Evolutionary conservation across 2,329 filamentous ascomycete genomes (phyloP).

Genomic region (Nemania sp.): DNA sequence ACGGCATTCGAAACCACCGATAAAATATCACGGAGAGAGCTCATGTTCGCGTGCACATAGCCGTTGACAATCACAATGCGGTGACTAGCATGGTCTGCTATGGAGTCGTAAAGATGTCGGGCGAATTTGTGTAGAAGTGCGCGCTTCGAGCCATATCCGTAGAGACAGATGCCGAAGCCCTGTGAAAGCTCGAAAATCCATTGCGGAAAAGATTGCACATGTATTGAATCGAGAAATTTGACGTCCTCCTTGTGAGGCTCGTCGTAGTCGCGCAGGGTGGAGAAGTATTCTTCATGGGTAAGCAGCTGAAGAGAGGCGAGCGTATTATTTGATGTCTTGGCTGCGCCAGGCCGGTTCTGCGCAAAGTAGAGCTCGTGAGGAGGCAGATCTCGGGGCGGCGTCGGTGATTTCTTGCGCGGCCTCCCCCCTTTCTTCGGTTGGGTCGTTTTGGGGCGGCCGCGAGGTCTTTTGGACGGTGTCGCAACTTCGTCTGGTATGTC

Average conservation of each 20-base stretch:
- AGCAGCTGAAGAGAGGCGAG: conserved; percentile 74
- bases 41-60: conserved; percentile 63
- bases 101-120: conserved; percentile 62
- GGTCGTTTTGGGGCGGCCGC: conserved; percentile 41
- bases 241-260: conserved; percentile 74
- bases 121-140: conserved; percentile 75
- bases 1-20: conserved; percentile 69
- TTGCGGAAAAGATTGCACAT: conserved; percentile 81
- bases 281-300: conserved; percentile 91
- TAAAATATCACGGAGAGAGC: conserved; percentile 70
- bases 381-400: conserved; percentile 79
- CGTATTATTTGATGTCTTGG: conserved; percentile 86
- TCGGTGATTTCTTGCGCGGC: conserved; percentile 67
- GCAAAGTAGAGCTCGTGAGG: conserved; percentile 92
- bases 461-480: conserved; percentile 54
- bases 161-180: conserved; percentile 86
- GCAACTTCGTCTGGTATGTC: conserved; percentile 35
- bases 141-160: conserved; percentile 90
- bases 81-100: conserved; percentile 44
- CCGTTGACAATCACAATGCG: conserved; percentile 86
- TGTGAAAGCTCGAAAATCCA: conserved; percentile 90
- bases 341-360: conserved; percentile 80
- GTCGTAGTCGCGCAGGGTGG: conserved; percentile 62
- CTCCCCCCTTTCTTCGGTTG: conserved; percentile 39
- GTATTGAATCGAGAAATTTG: conserved; percentile 71